Percentiles rank a stretch among this genome's conserved stretches.
Evolutionary conservation across 106 monocot genomes (phyloP).

Genomic region (Ottelia alismoides): DNA sequence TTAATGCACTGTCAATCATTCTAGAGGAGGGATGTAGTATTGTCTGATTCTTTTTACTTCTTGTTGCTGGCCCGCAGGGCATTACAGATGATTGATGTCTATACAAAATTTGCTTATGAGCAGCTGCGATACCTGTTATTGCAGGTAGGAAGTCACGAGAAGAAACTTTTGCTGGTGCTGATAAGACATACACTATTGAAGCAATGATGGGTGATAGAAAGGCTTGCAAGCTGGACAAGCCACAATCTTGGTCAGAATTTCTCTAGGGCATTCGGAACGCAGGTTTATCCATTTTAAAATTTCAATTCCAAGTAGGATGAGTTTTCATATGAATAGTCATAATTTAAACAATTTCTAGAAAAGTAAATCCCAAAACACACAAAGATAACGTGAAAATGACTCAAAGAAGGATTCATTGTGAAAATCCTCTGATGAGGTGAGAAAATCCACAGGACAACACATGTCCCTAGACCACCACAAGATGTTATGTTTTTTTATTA

Average conservation of each 20-base stretch:
- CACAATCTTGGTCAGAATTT: slow-evolving; percentile 98
- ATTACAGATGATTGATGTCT: slow-evolving; percentile 95
- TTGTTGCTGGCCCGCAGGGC: slow-evolving; percentile 60
- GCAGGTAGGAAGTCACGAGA: slow-evolving; percentile 77
- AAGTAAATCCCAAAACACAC: too few species aligned
- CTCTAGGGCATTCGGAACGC: slow-evolving; percentile 95
- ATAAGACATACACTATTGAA: slow-evolving; percentile 91
- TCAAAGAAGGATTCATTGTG: too few species aligned
- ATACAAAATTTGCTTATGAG: slow-evolving; percentile 89
- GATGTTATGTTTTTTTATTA: too few species aligned
- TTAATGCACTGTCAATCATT: background rate
- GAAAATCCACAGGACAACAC: too few species aligned
- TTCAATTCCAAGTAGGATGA: too few species aligned
- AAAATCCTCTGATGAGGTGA: too few species aligned
- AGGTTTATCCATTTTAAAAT: slow-evolving; percentile 36
- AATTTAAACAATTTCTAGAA: too few species aligned
- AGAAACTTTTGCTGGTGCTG: slow-evolving; percentile 97
- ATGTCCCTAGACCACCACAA: too few species aligned
- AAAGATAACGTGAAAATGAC: too few species aligned
- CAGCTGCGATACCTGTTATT: slow-evolving; percentile 98
- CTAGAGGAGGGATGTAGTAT: background rate
- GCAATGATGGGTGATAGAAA: slow-evolving; percentile 99
- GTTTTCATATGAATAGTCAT: too few species aligned
- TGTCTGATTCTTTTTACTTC: slow-evolving; percentile 18
- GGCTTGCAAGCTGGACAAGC: slow-evolving; percentile 97